phyloP scores from a whole-genome alignment of 139 green algal genomes.

The Dunaliella primolecta region DNA sequence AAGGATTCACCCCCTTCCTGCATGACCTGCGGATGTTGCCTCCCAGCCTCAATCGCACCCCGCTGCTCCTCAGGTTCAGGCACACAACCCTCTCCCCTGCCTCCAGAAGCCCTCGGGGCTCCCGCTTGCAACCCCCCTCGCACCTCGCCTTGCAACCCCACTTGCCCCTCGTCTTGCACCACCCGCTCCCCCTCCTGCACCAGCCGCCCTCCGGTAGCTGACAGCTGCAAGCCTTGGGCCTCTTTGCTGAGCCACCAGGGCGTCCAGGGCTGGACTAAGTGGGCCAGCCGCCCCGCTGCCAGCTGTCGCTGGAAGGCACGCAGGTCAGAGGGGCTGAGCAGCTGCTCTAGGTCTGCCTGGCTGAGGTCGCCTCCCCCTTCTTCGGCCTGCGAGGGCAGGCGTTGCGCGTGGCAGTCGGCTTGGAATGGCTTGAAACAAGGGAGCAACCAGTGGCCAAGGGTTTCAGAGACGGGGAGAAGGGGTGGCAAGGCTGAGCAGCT shows the following conservation, averaged over 20 bases:
- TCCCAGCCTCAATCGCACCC: not conserved
- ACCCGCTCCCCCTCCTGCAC: not conserved
- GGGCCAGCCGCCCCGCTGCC: not conserved
- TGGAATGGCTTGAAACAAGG: no score
- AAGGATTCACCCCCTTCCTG: not conserved
- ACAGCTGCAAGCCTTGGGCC: not conserved
- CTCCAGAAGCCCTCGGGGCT: no score
- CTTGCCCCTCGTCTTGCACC: not conserved
- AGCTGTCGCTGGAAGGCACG: not conserved
- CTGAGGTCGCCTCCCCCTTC: not conserved
- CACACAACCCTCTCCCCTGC: no score
- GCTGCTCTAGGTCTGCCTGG: not conserved
- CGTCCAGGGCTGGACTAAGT: not conserved
- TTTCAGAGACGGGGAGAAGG: not conserved
- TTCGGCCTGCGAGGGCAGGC: not conserved
- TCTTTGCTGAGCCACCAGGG: slow-evolving; percentile 3
- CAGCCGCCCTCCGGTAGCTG: not conserved
- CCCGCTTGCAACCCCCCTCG: not conserved
- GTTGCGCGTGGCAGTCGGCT: not conserved
- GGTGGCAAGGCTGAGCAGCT: not conserved
- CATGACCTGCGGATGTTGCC: not conserved
- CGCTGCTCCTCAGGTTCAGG: no score
- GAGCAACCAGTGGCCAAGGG: no score
- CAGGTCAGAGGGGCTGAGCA: not conserved
- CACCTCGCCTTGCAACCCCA: not conserved